These are phyloP conservation scores for Suhomyces terraborum DNA, from an alignment of 1,139 yeast genomes.

Conservation along the genomic window DNA sequence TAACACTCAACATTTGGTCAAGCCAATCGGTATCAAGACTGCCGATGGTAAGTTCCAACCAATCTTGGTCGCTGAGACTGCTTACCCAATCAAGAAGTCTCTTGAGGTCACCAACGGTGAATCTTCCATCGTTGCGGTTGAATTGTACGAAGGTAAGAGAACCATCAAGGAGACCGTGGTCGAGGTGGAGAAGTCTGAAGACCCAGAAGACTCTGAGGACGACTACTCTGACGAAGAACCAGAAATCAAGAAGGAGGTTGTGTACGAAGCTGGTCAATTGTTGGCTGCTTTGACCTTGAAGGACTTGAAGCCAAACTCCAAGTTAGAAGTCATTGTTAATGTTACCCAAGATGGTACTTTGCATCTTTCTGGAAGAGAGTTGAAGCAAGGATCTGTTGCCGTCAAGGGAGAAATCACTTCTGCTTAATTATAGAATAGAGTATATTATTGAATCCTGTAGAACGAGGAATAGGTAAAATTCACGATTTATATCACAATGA, in stretches of 20 bases:
- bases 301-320: slow-evolving; percentile 66
- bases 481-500: not conserved
- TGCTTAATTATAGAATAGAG: slow-evolving; percentile 13
- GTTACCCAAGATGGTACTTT: slow-evolving; percentile 83
- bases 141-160: slow-evolving; percentile 83
- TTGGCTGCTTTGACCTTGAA: slow-evolving; percentile 79
- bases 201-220: slow-evolving; percentile 47
- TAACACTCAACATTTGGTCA: slow-evolving; percentile 83
- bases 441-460: not conserved
- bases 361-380: slow-evolving; percentile 81
- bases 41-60: slow-evolving; percentile 73
- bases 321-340: slow-evolving; percentile 79
- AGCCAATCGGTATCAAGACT: slow-evolving; percentile 84
- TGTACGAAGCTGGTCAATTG: slow-evolving; percentile 70
- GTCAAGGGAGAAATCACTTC: slow-evolving; percentile 50
- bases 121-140: slow-evolving; percentile 62
- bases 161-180: slow-evolving; percentile 75
- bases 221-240: slow-evolving; percentile 59
- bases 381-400: slow-evolving; percentile 63
- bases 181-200: slow-evolving; percentile 56
- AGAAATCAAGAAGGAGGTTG: slow-evolving; percentile 71
- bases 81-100: slow-evolving; percentile 87
- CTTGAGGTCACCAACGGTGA: slow-evolving; percentile 64
- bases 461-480: not conserved
- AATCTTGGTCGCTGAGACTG: slow-evolving; percentile 79